Base-by-base conservation (phyloP, 805 yeast species). In the Kluyveromyces wickerhamii region DNA sequence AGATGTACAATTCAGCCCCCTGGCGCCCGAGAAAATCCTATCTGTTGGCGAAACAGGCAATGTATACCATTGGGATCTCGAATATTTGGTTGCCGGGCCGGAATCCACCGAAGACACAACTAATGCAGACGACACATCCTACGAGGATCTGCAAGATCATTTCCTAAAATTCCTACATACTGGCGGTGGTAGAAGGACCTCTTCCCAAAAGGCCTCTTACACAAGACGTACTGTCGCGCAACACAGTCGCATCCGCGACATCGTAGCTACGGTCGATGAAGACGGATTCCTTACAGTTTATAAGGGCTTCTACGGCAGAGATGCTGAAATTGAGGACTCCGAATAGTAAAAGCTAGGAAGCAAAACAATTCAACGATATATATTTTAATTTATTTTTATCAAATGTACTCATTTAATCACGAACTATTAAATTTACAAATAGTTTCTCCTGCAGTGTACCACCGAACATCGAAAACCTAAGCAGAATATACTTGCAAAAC, bases 21-120 rank as follows among this genome's bases (percentile, higher is more conserved):
- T 53, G 4, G 48, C 51, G 3, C 48, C 62, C 4, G 46, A 55
- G 3, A 54, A 53, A 33, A 48, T 57, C 29, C 26, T 55, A 12
- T 48, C 60, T 6, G 56, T 55, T 11, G 60, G 62, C 22, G 49
- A 48, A 12, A 42, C 52, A 7, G 62, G 60, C 17, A 53, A 53
- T 28, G 52, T 57, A 6, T 54, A 57, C 38, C 62, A 57, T 17
- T 57, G 62, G 62, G 56, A 55, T 36, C 35, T 53, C 23, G 68
- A 63, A 40, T 61, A 45, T 25, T 57, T 52, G 29, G 58, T 57
- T 17, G 66, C 67, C 19, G 71, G 63, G 20, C 69, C 65, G 20
- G 69, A 59, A 7, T 72, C 65, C 13, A 64, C 54, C 17, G 69
- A 60, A n/a, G 67, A 62, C 4, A 57, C 51, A 16, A 72, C 61